Evolutionary conservation across 2,329 filamentous ascomycete genomes (phyloP).

Genomic region (Alternaria sp.): DNA sequence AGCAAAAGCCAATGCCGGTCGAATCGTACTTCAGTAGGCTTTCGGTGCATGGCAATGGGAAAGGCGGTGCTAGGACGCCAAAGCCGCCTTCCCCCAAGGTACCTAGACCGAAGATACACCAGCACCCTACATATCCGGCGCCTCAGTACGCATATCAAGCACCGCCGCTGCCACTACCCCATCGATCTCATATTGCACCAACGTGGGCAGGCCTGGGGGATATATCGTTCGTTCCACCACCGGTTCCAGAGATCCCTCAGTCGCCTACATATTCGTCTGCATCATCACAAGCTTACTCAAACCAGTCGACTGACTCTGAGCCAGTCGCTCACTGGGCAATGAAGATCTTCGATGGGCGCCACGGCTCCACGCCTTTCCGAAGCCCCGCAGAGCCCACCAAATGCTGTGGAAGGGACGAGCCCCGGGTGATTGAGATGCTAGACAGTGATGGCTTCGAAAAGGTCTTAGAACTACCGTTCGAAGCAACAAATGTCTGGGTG

Average conservation of each 20-base stretch:
- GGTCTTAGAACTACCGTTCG: conserved; percentile 57
- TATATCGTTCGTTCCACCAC: conserved; percentile 46
- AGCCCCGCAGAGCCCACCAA: conserved; percentile 44
- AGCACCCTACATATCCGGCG: conserved; percentile 39
- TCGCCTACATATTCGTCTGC: conserved; percentile 56
- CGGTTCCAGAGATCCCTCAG: conserved; percentile 51
- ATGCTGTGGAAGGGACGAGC: conserved; percentile 50
- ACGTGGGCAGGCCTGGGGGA: conserved; percentile 38
- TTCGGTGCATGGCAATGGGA: conserved; percentile 32
- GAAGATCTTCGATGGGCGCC: conserved; percentile 55
- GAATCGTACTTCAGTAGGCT: conserved; percentile 47
- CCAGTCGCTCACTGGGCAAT: conserved; percentile 55
- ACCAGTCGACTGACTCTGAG: conserved; percentile 48
- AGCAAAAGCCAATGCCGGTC: conserved; percentile 47
- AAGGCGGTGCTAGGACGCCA: conserved; percentile 39
- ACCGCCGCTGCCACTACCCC: conserved; percentile 22
- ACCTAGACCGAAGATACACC: conserved; percentile 41
- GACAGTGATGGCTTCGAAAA: conserved; percentile 54
- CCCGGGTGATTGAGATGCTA: conserved; percentile 46
- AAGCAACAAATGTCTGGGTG: conserved; percentile 57
- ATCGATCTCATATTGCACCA: conserved; percentile 30
- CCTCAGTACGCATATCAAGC: conserved; percentile 25
- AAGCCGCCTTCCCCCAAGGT: conserved; percentile 38
- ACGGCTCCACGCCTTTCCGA: conserved; percentile 51
- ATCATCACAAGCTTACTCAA: conserved; percentile 54